Percentiles rank a stretch among this genome's conserved stretches.
These are phyloP conservation scores for Mangifera indica DNA, from an alignment of 345 rosid species.

Conservation along the genomic window DNA sequence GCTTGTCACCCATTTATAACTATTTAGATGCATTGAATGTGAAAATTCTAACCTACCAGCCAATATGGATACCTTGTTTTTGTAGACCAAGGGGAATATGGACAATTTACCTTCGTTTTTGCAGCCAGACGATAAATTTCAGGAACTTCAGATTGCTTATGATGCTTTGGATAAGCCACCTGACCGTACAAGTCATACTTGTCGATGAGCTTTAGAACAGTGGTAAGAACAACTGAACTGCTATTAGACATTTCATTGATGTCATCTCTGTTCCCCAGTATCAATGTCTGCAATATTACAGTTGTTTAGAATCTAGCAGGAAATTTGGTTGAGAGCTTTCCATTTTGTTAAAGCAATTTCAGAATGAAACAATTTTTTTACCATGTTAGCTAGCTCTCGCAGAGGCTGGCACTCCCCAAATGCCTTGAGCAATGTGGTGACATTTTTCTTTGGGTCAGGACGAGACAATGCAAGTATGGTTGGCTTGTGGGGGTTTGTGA, in stretches of 20 bases:
- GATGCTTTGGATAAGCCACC: constrained; percentile 75
- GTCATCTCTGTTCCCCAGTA: constrained; percentile 64
- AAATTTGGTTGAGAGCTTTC: constrained; percentile 10
- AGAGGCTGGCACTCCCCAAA: constrained; percentile 84
- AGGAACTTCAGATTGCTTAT: constrained; percentile 69
- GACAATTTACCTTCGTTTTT: constrained; percentile 53
- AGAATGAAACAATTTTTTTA: constrained; percentile 22
- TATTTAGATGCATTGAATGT: background rate
- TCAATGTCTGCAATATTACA: constrained; percentile 48
- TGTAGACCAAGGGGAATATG: too few species aligned
- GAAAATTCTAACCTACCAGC: too few species aligned
- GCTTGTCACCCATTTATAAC: background rate
- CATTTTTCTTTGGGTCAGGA: constrained; percentile 89
- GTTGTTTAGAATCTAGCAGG: constrained; percentile 1
- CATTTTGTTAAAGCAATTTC: constrained; percentile 1
- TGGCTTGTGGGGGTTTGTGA: constrained; percentile 90
- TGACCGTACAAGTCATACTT: constrained; percentile 66
- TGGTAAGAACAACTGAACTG: constrained; percentile 55
- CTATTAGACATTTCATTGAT: constrained; percentile 62
- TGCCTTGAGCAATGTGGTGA: constrained; percentile 86
- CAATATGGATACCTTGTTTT: too few species aligned
- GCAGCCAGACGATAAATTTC: constrained; percentile 71
- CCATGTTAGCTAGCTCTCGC: constrained; percentile 88
- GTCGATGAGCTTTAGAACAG: constrained; percentile 64
- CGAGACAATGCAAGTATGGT: constrained; percentile 86